Percentiles rank a stretch among this genome's conserved stretches.
phyloP scores from a whole-genome alignment of 192 early-diverging fungal species.

The Funneliformis mosseae region DNA sequence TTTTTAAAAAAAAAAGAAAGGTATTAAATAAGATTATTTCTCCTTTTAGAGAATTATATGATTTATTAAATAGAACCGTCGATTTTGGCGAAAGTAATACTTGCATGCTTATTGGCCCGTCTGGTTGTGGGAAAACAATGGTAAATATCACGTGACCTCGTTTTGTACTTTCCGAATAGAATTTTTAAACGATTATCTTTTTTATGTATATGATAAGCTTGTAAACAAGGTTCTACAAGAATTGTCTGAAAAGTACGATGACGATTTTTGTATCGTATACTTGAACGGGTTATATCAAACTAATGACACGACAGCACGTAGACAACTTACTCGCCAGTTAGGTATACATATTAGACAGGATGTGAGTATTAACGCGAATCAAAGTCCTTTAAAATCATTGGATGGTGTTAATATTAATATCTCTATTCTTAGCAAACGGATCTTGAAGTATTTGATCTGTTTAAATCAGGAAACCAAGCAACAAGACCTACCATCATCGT shows the following conservation, averaged over 20 bases:
- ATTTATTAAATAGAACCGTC: conserved; percentile 64
- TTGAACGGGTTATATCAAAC: conserved; percentile 83
- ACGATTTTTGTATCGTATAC: conserved; percentile 65
- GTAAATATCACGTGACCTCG: conserved; percentile 27
- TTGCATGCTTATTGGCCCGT: conserved; percentile 78
- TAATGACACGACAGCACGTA: conserved; percentile 76
- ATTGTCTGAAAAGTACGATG: conserved; percentile 36
- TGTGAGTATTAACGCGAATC: neutral
- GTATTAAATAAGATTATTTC: conserved; percentile 34
- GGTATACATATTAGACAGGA: conserved; percentile 41
- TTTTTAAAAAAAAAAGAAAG: no score
- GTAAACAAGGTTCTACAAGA: conserved; percentile 47
- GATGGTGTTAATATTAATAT: conserved; percentile 43
- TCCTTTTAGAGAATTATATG: conserved; percentile 51
- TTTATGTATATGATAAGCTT: conserved; percentile 25
- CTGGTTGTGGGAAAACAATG: conserved; percentile 76
- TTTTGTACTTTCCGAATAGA: conserved; percentile 4
- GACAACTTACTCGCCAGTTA: conserved; percentile 84
- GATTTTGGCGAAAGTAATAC: conserved; percentile 82
- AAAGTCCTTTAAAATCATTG: conserved; percentile 27
- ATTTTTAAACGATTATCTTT: neutral
- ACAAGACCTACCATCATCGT: conserved; percentile 80
- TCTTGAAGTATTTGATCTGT: conserved; percentile 60
- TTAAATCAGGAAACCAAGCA: conserved; percentile 56
- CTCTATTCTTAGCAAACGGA: conserved; percentile 76